Percentiles rank a stretch among this genome's conserved stretches.
Evolutionary conservation across 805 yeast species (phyloP).

Genomic region (Starmerella kuoi): DNA sequence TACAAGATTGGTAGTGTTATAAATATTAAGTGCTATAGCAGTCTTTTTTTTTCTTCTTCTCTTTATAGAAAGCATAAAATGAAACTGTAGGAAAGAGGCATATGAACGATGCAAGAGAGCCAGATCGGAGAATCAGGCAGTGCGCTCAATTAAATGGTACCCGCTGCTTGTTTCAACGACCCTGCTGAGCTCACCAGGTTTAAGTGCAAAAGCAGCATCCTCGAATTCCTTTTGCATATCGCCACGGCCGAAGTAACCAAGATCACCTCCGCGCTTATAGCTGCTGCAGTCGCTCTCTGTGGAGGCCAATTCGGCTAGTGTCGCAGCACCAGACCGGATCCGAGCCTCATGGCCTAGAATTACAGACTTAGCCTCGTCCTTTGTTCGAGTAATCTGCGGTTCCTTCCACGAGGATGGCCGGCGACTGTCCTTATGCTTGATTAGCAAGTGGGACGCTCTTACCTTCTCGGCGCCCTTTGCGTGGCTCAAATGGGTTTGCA

Average conservation of each 20-base stretch:
- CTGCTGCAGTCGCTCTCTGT: constrained; percentile 84
- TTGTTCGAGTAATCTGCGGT: constrained; percentile 58
- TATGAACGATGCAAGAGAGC: no score
- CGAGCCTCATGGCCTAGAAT: constrained; percentile 45
- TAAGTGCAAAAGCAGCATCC: constrained; percentile 66
- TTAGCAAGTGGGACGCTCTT: constrained; percentile 66
- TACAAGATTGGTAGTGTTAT: no score
- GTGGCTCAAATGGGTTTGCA: constrained; percentile 29
- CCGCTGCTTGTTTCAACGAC: constrained; percentile 87
- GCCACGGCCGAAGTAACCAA: constrained; percentile 78
- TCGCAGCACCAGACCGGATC: constrained; percentile 51
- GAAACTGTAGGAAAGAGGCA: no score
- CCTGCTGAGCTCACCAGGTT: constrained; percentile 72
- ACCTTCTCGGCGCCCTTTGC: constrained; percentile 36
- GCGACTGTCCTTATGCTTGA: constrained; percentile 73
- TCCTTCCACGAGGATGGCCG: constrained; percentile 89
- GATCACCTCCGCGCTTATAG: constrained; percentile 78
- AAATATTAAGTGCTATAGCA: no score
- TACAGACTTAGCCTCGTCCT: constrained; percentile 66
- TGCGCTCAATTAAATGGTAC: constrained; percentile 74
- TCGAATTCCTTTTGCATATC: constrained; percentile 95
- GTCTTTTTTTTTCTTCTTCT: no score
- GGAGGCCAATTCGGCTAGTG: constrained; percentile 59
- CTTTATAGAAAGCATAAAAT: no score
- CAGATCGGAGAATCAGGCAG: no score